These are phyloP conservation scores for Capsella rubella DNA, from an alignment of 441 rosid species.

Conservation along the genomic window DNA sequence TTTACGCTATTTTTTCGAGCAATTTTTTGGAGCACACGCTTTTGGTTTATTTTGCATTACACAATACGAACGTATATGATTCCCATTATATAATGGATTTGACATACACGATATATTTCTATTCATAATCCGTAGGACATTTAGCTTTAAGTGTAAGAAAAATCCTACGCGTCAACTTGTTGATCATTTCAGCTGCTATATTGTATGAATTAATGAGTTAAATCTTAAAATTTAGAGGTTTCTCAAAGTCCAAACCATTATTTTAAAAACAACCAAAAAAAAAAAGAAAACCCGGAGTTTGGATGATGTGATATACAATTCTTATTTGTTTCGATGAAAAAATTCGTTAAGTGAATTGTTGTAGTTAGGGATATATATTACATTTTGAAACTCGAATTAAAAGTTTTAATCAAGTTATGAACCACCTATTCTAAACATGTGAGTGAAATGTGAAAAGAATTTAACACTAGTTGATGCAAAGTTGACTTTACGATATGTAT, in stretches of 20 bases:
- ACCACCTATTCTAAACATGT: conserved; percentile 12
- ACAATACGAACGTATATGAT: background rate
- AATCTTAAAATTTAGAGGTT: background rate
- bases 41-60: background rate
- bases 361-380: background rate
- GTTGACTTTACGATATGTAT: conserved; percentile 33
- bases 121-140: conserved; percentile 7
- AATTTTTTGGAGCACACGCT: background rate
- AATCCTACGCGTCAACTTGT: conserved; percentile 24
- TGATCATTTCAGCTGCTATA: conserved; percentile 30
- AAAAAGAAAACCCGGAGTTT: background rate
- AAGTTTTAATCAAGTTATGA: background rate
- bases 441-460: conserved; percentile 33
- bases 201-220: conserved; percentile 2
- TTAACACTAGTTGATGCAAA: conserved; percentile 6
- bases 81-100: background rate
- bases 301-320: background rate
- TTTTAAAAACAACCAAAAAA: no score
- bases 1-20: background rate
- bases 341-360: background rate
- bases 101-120: background rate
- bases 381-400: background rate
- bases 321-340: background rate
- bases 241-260: background rate
- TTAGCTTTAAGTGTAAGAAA: background rate